Evolutionary conservation across 441 rosid genomes (phyloP).

Genomic region (Erodium moschatum): DNA sequence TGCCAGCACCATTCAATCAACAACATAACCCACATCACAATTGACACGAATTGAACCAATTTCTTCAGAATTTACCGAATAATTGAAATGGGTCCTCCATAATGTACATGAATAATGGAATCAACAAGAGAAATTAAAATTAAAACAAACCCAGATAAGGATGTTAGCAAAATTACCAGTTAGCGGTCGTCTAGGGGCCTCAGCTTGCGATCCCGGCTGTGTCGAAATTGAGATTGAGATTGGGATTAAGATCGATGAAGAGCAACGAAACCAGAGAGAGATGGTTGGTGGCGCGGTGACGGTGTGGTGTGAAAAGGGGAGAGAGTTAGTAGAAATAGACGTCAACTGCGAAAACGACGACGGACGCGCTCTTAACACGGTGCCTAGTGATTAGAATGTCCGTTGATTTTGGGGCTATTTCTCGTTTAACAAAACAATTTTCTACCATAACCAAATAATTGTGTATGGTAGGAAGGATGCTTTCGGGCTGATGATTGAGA

Average conservation of each 20-base stretch:
- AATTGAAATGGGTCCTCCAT: background rate
- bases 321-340: slow-evolving; percentile 14
- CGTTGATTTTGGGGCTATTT: too few species aligned
- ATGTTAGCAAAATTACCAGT: background rate
- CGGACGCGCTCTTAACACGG: too few species aligned
- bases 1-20: background rate
- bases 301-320: background rate
- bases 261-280: background rate
- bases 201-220: too few species aligned
- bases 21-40: background rate
- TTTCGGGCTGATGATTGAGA: too few species aligned
- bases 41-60: background rate
- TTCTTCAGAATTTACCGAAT: background rate
- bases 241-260: too few species aligned
- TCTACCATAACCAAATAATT: too few species aligned
- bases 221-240: too few species aligned
- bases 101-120: background rate
- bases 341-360: too few species aligned
- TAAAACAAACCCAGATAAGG: background rate
- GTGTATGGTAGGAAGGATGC: too few species aligned
- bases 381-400: too few species aligned
- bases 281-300: background rate
- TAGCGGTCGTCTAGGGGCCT: background rate
- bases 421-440: too few species aligned
- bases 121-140: background rate